A percentile compares a stretch with the other conserved stretches of the same genome.
Conservation (phyloP, 306 rosid genomes). For the Lathyrus oleraceus region DNA sequence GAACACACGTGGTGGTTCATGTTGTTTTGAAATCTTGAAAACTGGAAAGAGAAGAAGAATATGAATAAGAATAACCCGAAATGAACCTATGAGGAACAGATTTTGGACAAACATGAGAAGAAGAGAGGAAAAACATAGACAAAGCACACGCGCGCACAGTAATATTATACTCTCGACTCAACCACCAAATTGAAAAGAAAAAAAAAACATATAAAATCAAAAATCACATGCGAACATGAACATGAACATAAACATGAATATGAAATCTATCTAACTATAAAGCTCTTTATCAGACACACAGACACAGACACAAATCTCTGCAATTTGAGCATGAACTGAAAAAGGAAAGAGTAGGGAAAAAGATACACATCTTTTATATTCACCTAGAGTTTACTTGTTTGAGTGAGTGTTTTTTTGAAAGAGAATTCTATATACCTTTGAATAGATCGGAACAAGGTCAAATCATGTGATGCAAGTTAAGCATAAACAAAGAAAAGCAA, state of each 20-base stretch:
- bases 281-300: slow-evolving; percentile 77
- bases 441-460: slow-evolving; percentile 53
- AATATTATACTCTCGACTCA: slow-evolving; percentile 3
- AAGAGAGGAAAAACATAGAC: slow-evolving; percentile 26
- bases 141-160: slow-evolving; percentile 7
- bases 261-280: slow-evolving; percentile 42
- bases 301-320: slow-evolving; percentile 87
- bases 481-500: slow-evolving; percentile 47
- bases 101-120: slow-evolving; percentile 9
- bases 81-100: slow-evolving; percentile 38
- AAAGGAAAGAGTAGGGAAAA: slow-evolving; percentile 61
- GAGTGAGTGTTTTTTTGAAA: too few relatives aligned
- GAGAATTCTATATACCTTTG: too few relatives aligned
- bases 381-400: slow-evolving; percentile 30
- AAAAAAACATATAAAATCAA: slow-evolving; percentile 35
- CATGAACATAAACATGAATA: slow-evolving; percentile 19
- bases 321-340: slow-evolving; percentile 57
- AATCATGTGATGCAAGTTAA: slow-evolving; percentile 67
- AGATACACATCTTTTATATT: slow-evolving; percentile 79
- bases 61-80: slow-evolving; percentile 48
- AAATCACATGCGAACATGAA: slow-evolving; percentile 35
- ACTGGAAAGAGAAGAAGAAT: slow-evolving; percentile 53
- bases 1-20: slow-evolving; percentile 77
- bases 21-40: slow-evolving; percentile 25
- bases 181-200: slow-evolving; percentile 33